Conservation (phyloP, 2,329 filamentous ascomycete genomes). For the Kalmusia sp. region DNA sequence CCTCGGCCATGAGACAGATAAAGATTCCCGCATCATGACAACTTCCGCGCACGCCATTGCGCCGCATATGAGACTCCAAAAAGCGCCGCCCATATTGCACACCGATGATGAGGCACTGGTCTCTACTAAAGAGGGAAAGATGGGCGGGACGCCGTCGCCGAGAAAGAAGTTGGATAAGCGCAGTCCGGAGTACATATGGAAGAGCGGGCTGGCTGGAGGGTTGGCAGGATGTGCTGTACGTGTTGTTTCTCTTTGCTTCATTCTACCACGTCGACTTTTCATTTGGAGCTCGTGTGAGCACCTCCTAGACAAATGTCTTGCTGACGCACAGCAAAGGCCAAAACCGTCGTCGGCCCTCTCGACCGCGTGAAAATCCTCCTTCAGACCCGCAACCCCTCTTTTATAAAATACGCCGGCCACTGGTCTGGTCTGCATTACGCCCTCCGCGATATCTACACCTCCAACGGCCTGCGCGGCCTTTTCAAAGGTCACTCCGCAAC, state of each 20-base stretch:
- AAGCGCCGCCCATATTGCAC: slow-evolving; percentile 54
- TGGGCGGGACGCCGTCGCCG: slow-evolving; percentile 12
- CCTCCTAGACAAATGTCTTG: background rate
- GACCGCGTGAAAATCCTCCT: slow-evolving; percentile 99
- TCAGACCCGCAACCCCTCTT: slow-evolving; percentile 92
- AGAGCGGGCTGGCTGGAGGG: slow-evolving; percentile 86
- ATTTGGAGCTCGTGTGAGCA: background rate
- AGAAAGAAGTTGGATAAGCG: slow-evolving; percentile 67
- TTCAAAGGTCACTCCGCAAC: slow-evolving; percentile 96
- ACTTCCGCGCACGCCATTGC: slow-evolving; percentile 33
- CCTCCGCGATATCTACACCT: slow-evolving; percentile 80
- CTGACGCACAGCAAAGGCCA: slow-evolving; percentile 69
- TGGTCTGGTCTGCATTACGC: slow-evolving; percentile 86
- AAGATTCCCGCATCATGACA: slow-evolving; percentile 47
- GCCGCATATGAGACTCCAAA: slow-evolving; percentile 18
- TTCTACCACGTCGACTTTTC: too few relatives aligned
- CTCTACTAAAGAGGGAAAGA: slow-evolving; percentile 30
- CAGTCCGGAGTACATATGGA: slow-evolving; percentile 82
- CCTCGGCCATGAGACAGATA: slow-evolving; percentile 43
- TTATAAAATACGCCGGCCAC: slow-evolving; percentile 88
- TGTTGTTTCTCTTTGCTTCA: background rate
- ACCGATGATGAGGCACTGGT: slow-evolving; percentile 61
- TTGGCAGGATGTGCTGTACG: slow-evolving; percentile 89
- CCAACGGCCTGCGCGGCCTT: slow-evolving; percentile 77
- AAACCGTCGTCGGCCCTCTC: slow-evolving; percentile 92